Evolutionary conservation across 2,329 filamentous ascomycete species (phyloP), one percentile per base, ranked within the genome.

Genomic region (Ceratocystis eucalypticola): DNA sequence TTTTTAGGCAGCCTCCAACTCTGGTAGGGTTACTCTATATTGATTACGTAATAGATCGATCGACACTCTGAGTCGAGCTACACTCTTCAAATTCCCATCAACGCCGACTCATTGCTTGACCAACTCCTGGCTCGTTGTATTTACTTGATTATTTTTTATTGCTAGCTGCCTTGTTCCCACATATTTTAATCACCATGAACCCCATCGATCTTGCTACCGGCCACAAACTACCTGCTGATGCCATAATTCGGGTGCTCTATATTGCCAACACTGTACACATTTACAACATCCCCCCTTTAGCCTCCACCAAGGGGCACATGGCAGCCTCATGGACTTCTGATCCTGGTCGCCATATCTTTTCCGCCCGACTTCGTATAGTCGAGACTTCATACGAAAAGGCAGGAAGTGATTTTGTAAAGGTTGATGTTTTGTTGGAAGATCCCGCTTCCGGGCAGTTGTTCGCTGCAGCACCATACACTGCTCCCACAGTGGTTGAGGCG

Each of bases 181-280:
- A 53, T 55, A 28, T 12, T 17, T 20, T 20, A 44, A 17, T 22
- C 45, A 22, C 15, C 30, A 88, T 88, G 86, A 80, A 85, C 71
- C 77, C 80, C 66, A 78, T 84, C 73, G 88, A 94, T 76, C 88
- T 88, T 64, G 80, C 85, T 66, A 93, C 88, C 25, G 86, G 87
- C 71, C 78, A 77, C 44, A 76, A 85, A 70, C 82, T 91, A 70
- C 86, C 88, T 66, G 74, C 84, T 64, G 88, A 89, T 73, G 88
- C 90, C 71, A 93, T 95, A 76, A 89, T 94, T 76, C 87, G 90
- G 74, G 80, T 94, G 74, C 87, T 95, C 74, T 92, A 90, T 82
- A 79, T 91, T 74, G 84, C 86, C 69, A 78, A 81, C 72, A 79
- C 82, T 70, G 87, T 94, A 70, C 89, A 95, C 78, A 83, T 96